Base-by-base conservation (phyloP, 2,329 filamentous ascomycete genomes). In the Ophiosphaerella korrae region DNA sequence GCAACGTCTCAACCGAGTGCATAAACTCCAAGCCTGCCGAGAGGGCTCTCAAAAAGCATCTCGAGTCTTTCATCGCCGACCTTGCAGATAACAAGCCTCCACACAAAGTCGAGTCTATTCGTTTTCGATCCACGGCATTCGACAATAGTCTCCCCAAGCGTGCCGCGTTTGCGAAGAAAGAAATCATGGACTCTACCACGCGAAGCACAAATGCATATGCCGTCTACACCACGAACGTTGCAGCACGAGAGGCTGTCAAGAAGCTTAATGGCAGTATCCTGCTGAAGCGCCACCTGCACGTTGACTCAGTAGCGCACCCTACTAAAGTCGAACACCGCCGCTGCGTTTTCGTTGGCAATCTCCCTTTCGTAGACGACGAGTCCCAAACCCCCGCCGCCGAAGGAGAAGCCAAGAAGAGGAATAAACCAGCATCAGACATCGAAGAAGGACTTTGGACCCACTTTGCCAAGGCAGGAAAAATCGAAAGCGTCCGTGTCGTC, bases 311-410 rank as follows among this genome's bases (percentile, higher is more conserved):
- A 31, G 90, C 92, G 0, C 92, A 97, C 74, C 94, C 94, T 0
- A 82, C 89, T 12, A 84, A 87, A 35, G 85, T 87, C 14, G 93
- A 96, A 69, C 87, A 96, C 73, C 87, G 88, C 52, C 88, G 92
- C 47, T 99, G 94, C 73, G 87, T 99, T 13, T 99, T 99, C 68
- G 90, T 99, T 23, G 94, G 94, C 40, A 99, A 99, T 69, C 82
- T 99, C 1, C 92, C 91, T 42, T 99, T 99, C 66, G 90, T 99
- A 13, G 93, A 97, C 66, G 91, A 97, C 60, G 92, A 97, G 76
- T 89, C 84, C 34, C 80, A 88, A 43, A 75, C 89, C 18, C 83
- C 80, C 38, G 76, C 76, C 42, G 81, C 86, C 31, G 85, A 85
- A 35, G 87, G 84, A 43, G 83, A 87, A 66, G 26, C 16, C n/a